Percentiles rank a stretch among this genome's conserved stretches.
phyloP scores from a whole-genome alignment of 1,139 yeast genomes.

The Sugiyamaella xylanicola region DNA sequence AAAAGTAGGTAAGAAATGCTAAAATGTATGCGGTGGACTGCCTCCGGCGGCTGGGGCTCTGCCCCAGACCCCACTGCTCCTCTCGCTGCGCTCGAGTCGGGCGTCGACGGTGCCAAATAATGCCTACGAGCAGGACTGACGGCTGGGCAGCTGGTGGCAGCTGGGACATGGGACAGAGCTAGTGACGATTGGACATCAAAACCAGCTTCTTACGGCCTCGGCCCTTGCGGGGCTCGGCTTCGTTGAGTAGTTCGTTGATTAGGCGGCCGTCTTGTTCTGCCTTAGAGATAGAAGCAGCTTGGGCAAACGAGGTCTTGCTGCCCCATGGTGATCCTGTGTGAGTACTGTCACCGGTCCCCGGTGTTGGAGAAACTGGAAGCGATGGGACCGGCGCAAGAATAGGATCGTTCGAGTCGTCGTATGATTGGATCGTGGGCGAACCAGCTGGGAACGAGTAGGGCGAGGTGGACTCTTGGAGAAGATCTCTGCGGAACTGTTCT shows the following conservation, averaged over 20 bases:
- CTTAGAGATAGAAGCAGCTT: constrained; percentile 28
- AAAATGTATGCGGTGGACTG: not conserved
- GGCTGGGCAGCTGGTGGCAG: no score
- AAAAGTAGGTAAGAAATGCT: not conserved
- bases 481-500: constrained; percentile 35
- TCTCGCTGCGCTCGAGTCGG: not conserved
- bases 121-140: no score
- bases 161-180: no score
- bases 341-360: not conserved
- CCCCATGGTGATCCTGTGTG: constrained; percentile 61
- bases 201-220: constrained; percentile 49
- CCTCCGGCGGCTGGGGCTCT: not conserved
- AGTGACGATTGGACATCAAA: constrained; percentile 31
- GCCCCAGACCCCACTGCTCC: not conserved
- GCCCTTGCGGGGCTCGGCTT: constrained; percentile 42
- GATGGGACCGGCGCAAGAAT: constrained; percentile 19
- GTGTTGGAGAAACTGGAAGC: constrained; percentile 6
- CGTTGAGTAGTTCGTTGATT: constrained; percentile 26
- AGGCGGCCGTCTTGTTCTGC: constrained; percentile 28
- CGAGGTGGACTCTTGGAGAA: constrained; percentile 32
- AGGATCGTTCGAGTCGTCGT: constrained; percentile 21
- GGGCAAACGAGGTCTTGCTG: constrained; percentile 21
- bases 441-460: not conserved
- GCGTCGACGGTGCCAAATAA: no score
- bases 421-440: constrained; percentile 18